Conservation (phyloP, 768 basidiomycete species). For the Boletus rex-veris region DNA sequence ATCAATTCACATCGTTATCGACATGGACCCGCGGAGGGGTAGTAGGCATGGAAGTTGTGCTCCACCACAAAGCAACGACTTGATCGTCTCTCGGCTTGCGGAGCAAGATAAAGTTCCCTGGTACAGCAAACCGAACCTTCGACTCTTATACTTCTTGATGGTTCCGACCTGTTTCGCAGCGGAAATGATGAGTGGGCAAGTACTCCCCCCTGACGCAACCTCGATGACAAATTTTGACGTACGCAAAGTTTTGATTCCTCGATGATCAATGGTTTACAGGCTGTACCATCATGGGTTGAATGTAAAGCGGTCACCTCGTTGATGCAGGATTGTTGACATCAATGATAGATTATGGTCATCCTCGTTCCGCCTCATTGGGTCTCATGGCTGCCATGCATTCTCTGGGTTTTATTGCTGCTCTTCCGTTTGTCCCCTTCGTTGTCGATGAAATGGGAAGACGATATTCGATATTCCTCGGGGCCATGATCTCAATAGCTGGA, state of each 20-base stretch:
- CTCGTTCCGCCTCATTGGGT: conserved; percentile 52
- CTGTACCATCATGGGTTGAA: conserved; percentile 52
- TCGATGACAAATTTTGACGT: neutral
- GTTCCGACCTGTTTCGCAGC: conserved; percentile 36
- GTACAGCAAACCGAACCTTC: conserved; percentile 59
- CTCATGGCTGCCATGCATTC: conserved; percentile 58
- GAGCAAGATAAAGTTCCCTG: conserved; percentile 46
- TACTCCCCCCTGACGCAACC: neutral
- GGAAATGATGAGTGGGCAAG: conserved; percentile 10
- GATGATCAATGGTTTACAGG: conserved; percentile 62
- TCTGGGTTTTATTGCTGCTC: conserved; percentile 49
- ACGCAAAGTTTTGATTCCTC: conserved; percentile 34
- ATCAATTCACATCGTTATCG: neutral
- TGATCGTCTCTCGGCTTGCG: conserved; percentile 19
- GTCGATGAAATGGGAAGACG: conserved; percentile 11
- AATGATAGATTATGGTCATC: conserved; percentile 48
- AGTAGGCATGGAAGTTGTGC: neutral
- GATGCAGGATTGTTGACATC: neutral
- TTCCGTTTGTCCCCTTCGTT: conserved; percentile 36
- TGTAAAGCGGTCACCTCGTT: conserved; percentile 36
- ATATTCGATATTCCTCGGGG: conserved; percentile 8
- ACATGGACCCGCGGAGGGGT: conserved; percentile 1
- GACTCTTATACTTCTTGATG: conserved; percentile 52
- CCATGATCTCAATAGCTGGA: conserved; percentile 3
- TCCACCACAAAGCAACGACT: conserved; percentile 5